Percentiles rank a stretch among this genome's conserved stretches.
These are phyloP conservation scores for Ilyonectria mors-panacis DNA, from an alignment of 2,329 filamentous ascomycete genomes.

Conservation along the genomic window DNA sequence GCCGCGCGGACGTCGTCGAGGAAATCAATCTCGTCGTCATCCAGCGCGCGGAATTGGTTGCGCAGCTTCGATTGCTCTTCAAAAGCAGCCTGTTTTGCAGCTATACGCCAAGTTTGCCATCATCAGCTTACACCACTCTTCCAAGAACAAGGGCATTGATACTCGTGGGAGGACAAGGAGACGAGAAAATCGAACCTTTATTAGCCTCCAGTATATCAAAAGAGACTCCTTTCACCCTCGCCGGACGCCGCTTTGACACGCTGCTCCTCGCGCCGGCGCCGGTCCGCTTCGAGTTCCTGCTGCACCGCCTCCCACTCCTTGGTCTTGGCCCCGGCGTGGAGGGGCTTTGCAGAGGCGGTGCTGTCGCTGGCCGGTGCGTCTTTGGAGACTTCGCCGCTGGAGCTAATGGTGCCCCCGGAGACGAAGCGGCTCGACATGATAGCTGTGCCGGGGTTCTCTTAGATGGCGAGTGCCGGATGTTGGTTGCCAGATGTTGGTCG, in stretches of 20 bases:
- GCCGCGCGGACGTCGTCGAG: slow-evolving; percentile 71
- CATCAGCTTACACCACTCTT: slow-evolving; percentile 18
- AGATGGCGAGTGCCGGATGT: background rate
- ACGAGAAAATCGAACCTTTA: slow-evolving; percentile 70
- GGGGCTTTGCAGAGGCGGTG: slow-evolving; percentile 28
- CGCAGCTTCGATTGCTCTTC: slow-evolving; percentile 80
- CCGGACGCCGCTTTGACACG: slow-evolving; percentile 59
- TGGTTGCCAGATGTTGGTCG: background rate
- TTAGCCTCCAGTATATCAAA: slow-evolving; percentile 86
- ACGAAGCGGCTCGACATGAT: slow-evolving; percentile 70
- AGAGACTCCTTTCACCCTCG: slow-evolving; percentile 71
- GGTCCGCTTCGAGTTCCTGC: slow-evolving; percentile 73
- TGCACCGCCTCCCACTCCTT: slow-evolving; percentile 77
- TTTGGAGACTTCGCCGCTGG: slow-evolving; percentile 44
- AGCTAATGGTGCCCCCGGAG: slow-evolving; percentile 65
- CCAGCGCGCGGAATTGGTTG: slow-evolving; percentile 83
- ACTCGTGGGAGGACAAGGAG: too few relatives aligned
- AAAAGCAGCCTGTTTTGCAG: slow-evolving; percentile 86
- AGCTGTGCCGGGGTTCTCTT: background rate
- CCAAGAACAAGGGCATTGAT: background rate
- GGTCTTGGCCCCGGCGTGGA: slow-evolving; percentile 43
- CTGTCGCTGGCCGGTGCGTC: slow-evolving; percentile 28
- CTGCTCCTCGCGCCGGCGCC: slow-evolving; percentile 67
- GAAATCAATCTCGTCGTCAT: slow-evolving; percentile 86
- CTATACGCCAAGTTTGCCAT: slow-evolving; percentile 55